Evolutionary conservation across 768 basidiomycete genomes (phyloP).

Genomic region (Lyophyllum atratum): DNA sequence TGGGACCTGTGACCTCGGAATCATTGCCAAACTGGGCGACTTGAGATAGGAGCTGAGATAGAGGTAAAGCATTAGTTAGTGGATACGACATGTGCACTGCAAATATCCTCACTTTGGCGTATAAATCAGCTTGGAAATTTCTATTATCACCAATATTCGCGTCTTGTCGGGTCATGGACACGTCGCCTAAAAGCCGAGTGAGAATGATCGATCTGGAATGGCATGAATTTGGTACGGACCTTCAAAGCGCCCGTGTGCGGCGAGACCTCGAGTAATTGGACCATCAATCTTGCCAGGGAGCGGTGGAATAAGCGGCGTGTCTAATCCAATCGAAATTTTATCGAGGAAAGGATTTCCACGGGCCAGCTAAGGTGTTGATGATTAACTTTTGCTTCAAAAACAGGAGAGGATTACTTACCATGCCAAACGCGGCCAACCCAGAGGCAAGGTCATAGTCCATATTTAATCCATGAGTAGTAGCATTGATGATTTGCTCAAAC

Average conservation of each 20-base stretch:
- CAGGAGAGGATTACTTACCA: not conserved
- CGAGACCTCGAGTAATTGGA: slow-evolving; percentile 11
- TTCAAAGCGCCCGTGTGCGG: slow-evolving; percentile 14
- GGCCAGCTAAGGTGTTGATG: slow-evolving; percentile 3
- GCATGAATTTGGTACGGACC: slow-evolving; percentile 1
- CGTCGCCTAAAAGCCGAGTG: slow-evolving; percentile 4
- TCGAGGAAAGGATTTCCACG: slow-evolving; percentile 11
- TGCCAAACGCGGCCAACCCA: slow-evolving; percentile 13
- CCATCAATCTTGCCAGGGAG: slow-evolving; percentile 16
- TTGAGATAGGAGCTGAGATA: slow-evolving; percentile 6
- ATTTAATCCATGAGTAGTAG: slow-evolving; percentile 8
- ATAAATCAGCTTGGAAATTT: slow-evolving; percentile 9
- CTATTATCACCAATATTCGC: slow-evolving; percentile 14
- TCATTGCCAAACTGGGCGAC: slow-evolving; percentile 13
- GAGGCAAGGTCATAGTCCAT: slow-evolving; percentile 17
- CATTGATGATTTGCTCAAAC: slow-evolving; percentile 15
- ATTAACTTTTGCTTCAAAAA: not conserved
- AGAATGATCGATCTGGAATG: no score
- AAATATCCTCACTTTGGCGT: slow-evolving; percentile 6
- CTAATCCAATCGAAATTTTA: slow-evolving; percentile 12
- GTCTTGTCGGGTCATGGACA: slow-evolving; percentile 18
- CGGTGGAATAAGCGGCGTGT: slow-evolving; percentile 9
- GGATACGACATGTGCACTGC: no score
- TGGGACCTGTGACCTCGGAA: slow-evolving; percentile 13
- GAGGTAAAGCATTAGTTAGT: no score